Conservation (phyloP, 208 protist genomes). For the Porcisia deanei region DNA sequence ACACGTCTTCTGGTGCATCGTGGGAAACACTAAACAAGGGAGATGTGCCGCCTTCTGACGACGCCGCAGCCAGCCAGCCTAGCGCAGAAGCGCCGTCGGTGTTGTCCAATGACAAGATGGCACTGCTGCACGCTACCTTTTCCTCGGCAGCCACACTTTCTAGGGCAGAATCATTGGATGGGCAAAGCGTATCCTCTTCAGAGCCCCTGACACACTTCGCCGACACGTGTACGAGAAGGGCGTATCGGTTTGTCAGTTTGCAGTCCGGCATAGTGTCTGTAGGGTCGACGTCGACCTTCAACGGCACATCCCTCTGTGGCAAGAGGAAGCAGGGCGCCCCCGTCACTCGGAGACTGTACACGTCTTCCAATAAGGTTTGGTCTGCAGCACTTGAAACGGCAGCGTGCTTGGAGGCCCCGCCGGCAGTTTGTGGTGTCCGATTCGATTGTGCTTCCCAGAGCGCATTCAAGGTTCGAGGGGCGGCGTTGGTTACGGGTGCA, state of each 20-base stretch:
- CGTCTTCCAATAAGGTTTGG: neutral
- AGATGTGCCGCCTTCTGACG: neutral
- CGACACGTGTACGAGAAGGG: neutral
- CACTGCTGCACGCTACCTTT: constrained; percentile 10
- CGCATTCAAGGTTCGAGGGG: constrained; percentile 12
- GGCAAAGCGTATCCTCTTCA: neutral
- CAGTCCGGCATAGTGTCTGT: too few relatives aligned
- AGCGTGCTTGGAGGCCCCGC: neutral
- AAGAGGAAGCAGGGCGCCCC: constrained; percentile 11
- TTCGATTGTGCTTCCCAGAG: constrained; percentile 6
- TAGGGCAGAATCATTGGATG: neutral
- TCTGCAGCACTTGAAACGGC: neutral
- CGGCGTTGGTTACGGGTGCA: neutral
- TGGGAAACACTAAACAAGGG: neutral
- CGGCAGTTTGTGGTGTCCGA: neutral
- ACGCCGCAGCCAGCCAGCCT: constrained; percentile 10
- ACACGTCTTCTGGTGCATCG: neutral
- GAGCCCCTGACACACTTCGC: neutral
- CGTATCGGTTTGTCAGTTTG: neutral
- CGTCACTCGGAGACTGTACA: constrained; percentile 11
- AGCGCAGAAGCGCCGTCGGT: constrained; percentile 11
- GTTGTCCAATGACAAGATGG: constrained; percentile 15
- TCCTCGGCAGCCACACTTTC: too few relatives aligned
- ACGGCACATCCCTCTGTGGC: neutral
- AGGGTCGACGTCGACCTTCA: neutral